A percentile compares a stretch with the other conserved stretches of the same genome.
phyloP scores from a whole-genome alignment of 1,284 basidiomycete genomes.

The Wolfiporia cocos region DNA sequence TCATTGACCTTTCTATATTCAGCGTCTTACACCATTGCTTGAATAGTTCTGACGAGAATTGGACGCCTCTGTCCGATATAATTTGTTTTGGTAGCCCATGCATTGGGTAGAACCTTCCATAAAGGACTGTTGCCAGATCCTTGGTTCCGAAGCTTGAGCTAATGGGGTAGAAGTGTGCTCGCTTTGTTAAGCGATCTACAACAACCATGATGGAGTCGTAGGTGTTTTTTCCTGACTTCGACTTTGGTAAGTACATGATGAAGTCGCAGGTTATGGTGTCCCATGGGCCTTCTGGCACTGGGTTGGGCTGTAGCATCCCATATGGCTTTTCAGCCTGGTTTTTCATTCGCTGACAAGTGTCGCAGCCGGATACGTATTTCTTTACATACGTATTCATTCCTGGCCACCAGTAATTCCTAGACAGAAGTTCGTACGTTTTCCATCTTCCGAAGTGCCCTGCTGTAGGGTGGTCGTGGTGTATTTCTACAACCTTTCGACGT shows the following conservation, averaged over 20 bases:
- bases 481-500: slow-evolving; percentile 15
- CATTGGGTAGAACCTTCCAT: slow-evolving; percentile 25
- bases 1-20: slow-evolving; percentile 11
- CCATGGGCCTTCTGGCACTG: slow-evolving; percentile 28
- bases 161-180: slow-evolving; percentile 26
- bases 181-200: slow-evolving; percentile 13
- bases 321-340: not conserved
- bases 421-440: not conserved
- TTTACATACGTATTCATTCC: not conserved
- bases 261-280: slow-evolving; percentile 29
- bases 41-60: slow-evolving; percentile 41
- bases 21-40: slow-evolving; percentile 26
- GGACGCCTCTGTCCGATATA: slow-evolving; percentile 28
- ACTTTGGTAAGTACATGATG: slow-evolving; percentile 29
- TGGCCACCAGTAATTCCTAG: not conserved
- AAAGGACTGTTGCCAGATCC: slow-evolving; percentile 20
- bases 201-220: slow-evolving; percentile 33
- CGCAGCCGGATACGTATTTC: slow-evolving; percentile 22
- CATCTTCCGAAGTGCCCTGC: slow-evolving; percentile 33
- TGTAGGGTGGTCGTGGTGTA: slow-evolving; percentile 22
- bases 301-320: slow-evolving; percentile 7
- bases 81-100: slow-evolving; percentile 30
- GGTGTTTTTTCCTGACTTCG: slow-evolving; percentile 19
- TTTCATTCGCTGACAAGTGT: slow-evolving; percentile 15
- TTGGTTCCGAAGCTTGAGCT: slow-evolving; percentile 19